Base-by-base conservation (phyloP, 2,329 filamentous ascomycete genomes). In the Neodidymelliopsis sp. region DNA sequence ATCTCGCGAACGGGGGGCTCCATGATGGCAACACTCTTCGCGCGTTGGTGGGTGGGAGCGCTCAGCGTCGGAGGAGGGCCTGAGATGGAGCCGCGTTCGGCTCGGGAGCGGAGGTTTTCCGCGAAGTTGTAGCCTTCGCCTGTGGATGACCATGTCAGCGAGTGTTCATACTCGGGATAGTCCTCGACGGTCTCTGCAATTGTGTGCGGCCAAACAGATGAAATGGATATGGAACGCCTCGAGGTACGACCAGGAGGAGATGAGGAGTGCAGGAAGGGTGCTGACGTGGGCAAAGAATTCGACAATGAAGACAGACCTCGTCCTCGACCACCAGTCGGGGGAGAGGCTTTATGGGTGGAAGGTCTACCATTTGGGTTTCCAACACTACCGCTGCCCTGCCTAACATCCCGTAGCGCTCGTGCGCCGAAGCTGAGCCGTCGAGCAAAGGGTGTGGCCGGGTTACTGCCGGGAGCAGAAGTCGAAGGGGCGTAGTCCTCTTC, bases 111-210 rank as follows among this genome's bases (percentile, higher is more conserved):
- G 81, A 97, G 85, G 79, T 96, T 92, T 79, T 97, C 93, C 71
- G 91, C 90, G 89, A 93, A 96, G 77, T 96, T 96, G 83, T 95
- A 96, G 74, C 90, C 90, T 82, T 94, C 91, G 81, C 90, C 89
- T 92, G 84, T 77, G 75, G 75, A 74, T 66, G 74, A 77, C 76
- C 59, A 63, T 47, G 85, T 89, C 83, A 89, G 86, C 85, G 82
- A 78, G 74, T 74, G 79, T 77, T 85, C 77, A 49, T 60, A 66
- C 45, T 69, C 59, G 49, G 67, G 57, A 58, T 70, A 65, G 38
- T 67, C 57, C 42, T 60, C 59, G 48, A 63, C 59, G 50, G 62
- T 58, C 51, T 69, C 67, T 56, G 61, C 56, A 49, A 71, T 64
- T 40, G 61, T 55, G 36, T 63, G 59, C 24, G 68, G 57, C 51